Evolutionary conservation across 495 filamentous ascomycete genomes (phyloP), one percentile per base, ranked within the genome.

Genomic region (Penicillium salamii): DNA sequence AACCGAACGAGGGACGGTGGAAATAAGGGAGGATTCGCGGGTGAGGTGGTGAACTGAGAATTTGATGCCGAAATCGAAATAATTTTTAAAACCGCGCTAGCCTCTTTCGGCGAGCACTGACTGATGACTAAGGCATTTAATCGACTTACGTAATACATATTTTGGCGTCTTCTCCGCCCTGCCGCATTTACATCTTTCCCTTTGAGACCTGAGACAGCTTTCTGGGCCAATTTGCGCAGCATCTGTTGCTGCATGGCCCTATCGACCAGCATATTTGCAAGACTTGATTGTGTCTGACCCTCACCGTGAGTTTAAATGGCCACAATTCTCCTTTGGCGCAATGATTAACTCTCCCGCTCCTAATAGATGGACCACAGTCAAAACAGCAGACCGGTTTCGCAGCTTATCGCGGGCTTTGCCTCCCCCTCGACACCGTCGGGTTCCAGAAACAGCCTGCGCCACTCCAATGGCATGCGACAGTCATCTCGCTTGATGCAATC

Each of bases 81-180:
- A 72, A 68, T 69, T 68, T 63, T 66, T 65, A 68, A 71, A 67
- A 69, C 65, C 66, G 48, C 72, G 54, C 72, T 74, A 76, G 55
- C 59, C 68, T 62, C 1, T 29, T 62, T 58, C 40, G 29, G 29
- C 9, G 44, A 56, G 53, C 50, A 37, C 36, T 24, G 28, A 23
- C 13, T 33, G 68, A 50, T 74, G 67, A 74, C 66, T 69, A 67
- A 74, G 62, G 47, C 38, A n/a, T 17, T 50, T 49, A 63, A 63
- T 60, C 57, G 61, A 47, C 23, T 26, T 26, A 26, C 8, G 23
- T 26, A 3, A 26, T 26, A 3, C 23, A 26, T n/a, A n/a, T 26
- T 26, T 26, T 26, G 23, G 23, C 3, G n/a, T n/a, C n/a, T n/a
- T n/a, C n/a, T n/a, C n/a, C n/a, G 23, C 23, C 23, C 23, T 29